Base-by-base conservation (phyloP, 495 filamentous ascomycete species). In the Elasticomyces elasticus region DNA sequence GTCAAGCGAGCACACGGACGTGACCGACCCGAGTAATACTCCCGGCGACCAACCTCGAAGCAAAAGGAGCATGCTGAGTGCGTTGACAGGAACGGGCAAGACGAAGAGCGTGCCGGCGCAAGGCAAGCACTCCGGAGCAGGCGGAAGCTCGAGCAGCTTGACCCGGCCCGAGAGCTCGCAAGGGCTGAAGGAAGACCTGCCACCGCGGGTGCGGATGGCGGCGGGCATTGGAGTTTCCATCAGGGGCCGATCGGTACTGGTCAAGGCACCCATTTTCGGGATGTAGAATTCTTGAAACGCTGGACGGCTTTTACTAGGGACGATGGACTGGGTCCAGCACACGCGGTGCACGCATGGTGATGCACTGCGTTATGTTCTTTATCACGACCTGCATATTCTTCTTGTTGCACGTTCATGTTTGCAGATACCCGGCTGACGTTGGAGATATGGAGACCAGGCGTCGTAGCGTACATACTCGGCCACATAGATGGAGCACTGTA, bases 171-270 rank as follows among this genome's bases (percentile, higher is more conserved):
- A 60, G 37, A 60, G 61, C 51, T 53, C 61, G 49, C 54, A 57
- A 20, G 58, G 61, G 17, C 51, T 63, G 31, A 67, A 76, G 59
- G 74, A 75, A 55, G 71, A 76, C 30, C 6, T 55, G 24, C 60
- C 66, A 20, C 66, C 63, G 20, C 79, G 76, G 59, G 82, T 97
- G 42, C 78, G 92, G 25, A 82, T 96, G 64, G 81, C 91, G 19
- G 84, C 85, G 1, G 95, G 95, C 63, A 72, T 96, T 42, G 83
- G 80, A 0, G 84, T 94, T 9, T 87, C 95, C 68, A 87, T 97
- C 6, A 74, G 89, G 54, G 85, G 86, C 1, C 75, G 85, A 60
- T 87, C 84, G 66, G 84, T 95, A 49, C 69, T 98, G 63, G 74
- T 84, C 19, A 95, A 95, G 72, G 85, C 92, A 35, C 89, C 94